Base-by-base conservation (phyloP, 2,329 filamentous ascomycete species). In the Pseudogymnoascus sp. region DNA sequence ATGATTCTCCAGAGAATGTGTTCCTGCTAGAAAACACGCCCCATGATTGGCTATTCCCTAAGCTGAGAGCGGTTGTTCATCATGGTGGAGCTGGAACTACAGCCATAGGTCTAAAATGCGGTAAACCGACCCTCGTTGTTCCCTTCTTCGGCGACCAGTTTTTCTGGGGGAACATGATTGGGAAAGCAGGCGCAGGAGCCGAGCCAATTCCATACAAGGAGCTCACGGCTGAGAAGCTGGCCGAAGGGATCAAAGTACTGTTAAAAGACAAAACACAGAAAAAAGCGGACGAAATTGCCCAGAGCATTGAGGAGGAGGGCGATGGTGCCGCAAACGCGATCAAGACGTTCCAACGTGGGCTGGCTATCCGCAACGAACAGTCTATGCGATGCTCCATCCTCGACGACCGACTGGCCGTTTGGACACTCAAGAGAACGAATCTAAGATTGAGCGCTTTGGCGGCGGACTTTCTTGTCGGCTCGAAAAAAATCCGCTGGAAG, bases 91-190 rank as follows among this genome's bases (percentile, higher is more conserved):
- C 88, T 0, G 87, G 87, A 1, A 90, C 87, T 0, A 88, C 86
- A 0, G 87, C 87, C 2, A 87, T 87, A 50, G 86, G 86, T 1
- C 77, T 90, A 36, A 88, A 87, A 70, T 86, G 82, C 63, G 87
- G 80, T 2, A 81, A 80, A 67, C 88, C 87, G 0, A 89, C 85
- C 4, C 87, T 89, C 81, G 81, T 90, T 25, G 85, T 90, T 2
- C 87, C 87, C 0, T 90, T 90, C 74, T 90, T 90, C 65, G 87
- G 87, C 2, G 88, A 90, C 68, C 88, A 91, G 59, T 81, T 86
- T 57, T 92, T 92, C 70, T 92, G 89, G 88, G 88, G 88, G 2
- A 77, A 79, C 16, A 89, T 89, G 83, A 79, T 91, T 1, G 79
- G 78, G 4, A 81, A 79, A 35, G 79, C 84, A 1, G 81, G 81